Conservation (phyloP, 2,329 filamentous ascomycete species). For the Neonectria coccinea region DNA sequence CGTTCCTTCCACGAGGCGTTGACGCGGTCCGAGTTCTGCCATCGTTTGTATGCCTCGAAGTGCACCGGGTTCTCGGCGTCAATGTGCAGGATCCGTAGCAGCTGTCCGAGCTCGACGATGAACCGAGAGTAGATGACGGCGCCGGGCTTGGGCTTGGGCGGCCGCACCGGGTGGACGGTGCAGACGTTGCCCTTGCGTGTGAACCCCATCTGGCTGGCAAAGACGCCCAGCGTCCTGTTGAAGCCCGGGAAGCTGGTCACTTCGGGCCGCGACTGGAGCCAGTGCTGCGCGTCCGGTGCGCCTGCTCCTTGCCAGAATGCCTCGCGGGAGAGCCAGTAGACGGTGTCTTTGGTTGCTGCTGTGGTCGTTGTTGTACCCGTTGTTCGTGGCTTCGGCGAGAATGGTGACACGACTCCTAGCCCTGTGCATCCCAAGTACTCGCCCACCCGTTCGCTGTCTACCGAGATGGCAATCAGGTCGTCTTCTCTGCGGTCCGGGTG, state of each 20-base stretch:
- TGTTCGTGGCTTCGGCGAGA: neutral
- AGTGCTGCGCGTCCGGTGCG: conserved; percentile 42
- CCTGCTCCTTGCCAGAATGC: conserved; percentile 45
- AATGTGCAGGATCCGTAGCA: conserved; percentile 39
- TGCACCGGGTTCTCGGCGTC: conserved; percentile 42
- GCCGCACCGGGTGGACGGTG: conserved; percentile 45
- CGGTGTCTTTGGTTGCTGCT: neutral
- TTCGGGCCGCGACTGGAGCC: conserved; percentile 42
- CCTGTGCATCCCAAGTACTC: neutral
- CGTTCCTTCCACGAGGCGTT: conserved; percentile 46
- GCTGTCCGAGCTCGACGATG: conserved; percentile 44
- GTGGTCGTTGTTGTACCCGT: no score
- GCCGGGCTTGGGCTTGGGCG: conserved; percentile 42
- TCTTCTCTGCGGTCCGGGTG: conserved; percentile 22
- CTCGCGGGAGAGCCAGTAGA: conserved; percentile 40
- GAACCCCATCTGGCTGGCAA: conserved; percentile 43
- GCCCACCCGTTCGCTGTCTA: conserved; percentile 16
- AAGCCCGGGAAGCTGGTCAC: conserved; percentile 43
- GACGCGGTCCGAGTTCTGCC: conserved; percentile 47
- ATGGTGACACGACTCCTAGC: neutral
- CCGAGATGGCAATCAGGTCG: conserved; percentile 24
- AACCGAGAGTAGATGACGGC: conserved; percentile 43
- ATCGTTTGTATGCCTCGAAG: conserved; percentile 41
- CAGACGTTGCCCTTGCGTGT: conserved; percentile 45
- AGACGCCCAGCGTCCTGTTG: conserved; percentile 39